Evolutionary conservation across 2,329 filamentous ascomycete genomes (phyloP).

Genomic region (Thermothelomyces thermophilus): DNA sequence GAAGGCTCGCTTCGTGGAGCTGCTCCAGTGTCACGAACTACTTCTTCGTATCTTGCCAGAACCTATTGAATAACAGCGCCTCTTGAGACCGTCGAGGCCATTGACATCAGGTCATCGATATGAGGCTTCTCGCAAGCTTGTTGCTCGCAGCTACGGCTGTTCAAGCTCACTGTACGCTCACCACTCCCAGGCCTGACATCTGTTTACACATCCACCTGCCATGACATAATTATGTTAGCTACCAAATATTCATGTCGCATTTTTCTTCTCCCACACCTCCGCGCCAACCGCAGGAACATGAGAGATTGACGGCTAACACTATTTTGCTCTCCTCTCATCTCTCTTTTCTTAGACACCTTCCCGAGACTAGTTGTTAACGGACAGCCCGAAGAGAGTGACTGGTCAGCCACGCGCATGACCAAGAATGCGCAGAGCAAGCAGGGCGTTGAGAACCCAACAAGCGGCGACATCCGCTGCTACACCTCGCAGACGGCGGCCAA

Average conservation of each 20-base stretch:
- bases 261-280: no score
- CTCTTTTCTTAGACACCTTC: conserved; percentile 29
- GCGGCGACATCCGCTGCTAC: conserved; percentile 33
- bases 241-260: not conserved
- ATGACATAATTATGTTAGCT: not conserved
- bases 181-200: no score
- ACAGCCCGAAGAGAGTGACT: conserved; percentile 30
- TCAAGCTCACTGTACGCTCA: conserved; percentile 25
- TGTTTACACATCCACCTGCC: not conserved
- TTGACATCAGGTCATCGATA: conserved; percentile 1
- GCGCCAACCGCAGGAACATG: no score
- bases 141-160: conserved; percentile 22
- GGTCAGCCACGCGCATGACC: conserved; percentile 32
- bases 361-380: conserved; percentile 32
- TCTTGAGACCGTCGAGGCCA: no score
- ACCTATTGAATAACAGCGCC: no score
- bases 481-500: conserved; percentile 28
- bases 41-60: no score
- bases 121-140: conserved; percentile 21
- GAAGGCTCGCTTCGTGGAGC: no score
- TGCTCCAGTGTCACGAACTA: no score
- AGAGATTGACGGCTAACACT: no score
- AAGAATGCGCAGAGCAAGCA: conserved; percentile 33
- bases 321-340: no score
- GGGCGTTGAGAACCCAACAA: conserved; percentile 30